Evolutionary conservation across 2,329 filamentous ascomycete species (phyloP), one percentile per base, ranked within the genome.

Genomic region (Rhexocercosporidium sp.): DNA sequence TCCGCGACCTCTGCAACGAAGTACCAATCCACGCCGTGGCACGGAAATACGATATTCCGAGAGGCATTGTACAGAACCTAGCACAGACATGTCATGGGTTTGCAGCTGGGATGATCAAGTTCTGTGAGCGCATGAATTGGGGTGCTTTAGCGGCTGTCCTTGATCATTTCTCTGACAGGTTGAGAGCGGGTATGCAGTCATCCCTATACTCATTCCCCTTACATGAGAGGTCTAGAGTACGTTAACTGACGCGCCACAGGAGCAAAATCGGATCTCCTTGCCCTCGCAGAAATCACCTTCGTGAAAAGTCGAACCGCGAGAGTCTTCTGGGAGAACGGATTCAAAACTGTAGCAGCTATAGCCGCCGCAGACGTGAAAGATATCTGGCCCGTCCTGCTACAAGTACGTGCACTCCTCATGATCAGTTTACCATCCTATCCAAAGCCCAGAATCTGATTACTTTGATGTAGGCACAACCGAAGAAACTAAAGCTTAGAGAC

Each of bases 1-100:
- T 94, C n/a, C 88, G 91, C 39, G 91, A 94, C 75, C 80, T 94
- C 41, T 93, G 91, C 77, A 93, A 92, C 76, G 92, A 94, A 76
- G 81, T 90, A 66, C 91, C 92, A 0, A 84, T 94, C 37, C 87
- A 92, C 71, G 79, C 83, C 2, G 89, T 94, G 31, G 89, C 91
- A 29, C 82, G 83, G 18, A 92, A 92, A 75, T 94, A 92, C 75
- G 85, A 88, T 68, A 87, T 88, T 67, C 88, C 90, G 9, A 85
- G 92, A 22, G 92, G 91, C 1, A 84, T 86, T 5, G 87, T 94
- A 12, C 92, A 94, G 77, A 91, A 84, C 22, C 82, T 94, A 1
- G 87, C 90, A 2, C 90, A 93, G 73, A 91, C 89, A 1, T 93
- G 91, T 71, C 88, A 93, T 70, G 92, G 92, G 0, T 94, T 94